Conservation (phyloP, 441 rosid genomes). For the Populus hybrid region DNA sequence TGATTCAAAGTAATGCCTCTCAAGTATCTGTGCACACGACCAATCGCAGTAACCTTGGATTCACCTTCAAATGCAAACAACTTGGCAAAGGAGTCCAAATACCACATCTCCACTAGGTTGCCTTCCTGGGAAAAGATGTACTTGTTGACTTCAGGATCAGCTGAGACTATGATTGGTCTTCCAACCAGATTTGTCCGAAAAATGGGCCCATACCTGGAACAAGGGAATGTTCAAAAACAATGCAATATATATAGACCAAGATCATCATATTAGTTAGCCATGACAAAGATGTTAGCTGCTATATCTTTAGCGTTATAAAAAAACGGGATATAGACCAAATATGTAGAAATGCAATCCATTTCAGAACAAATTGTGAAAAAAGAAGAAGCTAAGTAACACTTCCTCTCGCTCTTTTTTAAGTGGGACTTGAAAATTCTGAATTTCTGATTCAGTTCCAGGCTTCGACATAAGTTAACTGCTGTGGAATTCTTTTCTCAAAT, state of each 20-base stretch:
- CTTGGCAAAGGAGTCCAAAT: constrained; percentile 27
- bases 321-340: too few relatives aligned
- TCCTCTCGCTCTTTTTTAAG: neutral
- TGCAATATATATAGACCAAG: neutral
- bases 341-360: too few relatives aligned
- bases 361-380: too few relatives aligned
- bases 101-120: constrained; percentile 27
- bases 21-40: constrained; percentile 24
- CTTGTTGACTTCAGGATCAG: constrained; percentile 37
- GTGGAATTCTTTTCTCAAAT: too few relatives aligned
- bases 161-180: constrained; percentile 32
- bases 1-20: constrained; percentile 13
- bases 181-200: constrained; percentile 45
- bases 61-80: constrained; percentile 17
- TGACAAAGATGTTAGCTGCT: too few relatives aligned
- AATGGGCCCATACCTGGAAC: constrained; percentile 37
- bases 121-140: constrained; percentile 32
- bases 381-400: too few relatives aligned
- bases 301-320: too few relatives aligned
- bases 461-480: too few relatives aligned
- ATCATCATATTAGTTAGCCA: too few relatives aligned
- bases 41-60: constrained; percentile 3
- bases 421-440: too few relatives aligned
- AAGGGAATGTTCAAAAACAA: neutral
- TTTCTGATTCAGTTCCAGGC: too few relatives aligned